A percentile compares a stretch with the other conserved stretches of the same genome.
phyloP scores from a whole-genome alignment of 768 basidiomycete species.

The Sarcodon aspratus region DNA sequence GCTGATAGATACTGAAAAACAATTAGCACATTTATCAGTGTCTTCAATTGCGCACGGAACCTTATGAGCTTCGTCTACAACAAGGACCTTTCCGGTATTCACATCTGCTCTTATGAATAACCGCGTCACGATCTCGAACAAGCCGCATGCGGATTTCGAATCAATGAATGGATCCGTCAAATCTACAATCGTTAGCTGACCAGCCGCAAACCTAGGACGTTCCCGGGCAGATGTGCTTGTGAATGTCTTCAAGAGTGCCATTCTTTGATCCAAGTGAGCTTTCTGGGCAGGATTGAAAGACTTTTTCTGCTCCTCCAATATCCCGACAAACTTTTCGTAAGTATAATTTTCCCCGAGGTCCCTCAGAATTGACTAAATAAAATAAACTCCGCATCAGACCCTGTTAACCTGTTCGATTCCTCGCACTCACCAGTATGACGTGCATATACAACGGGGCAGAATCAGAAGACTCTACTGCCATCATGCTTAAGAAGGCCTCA shows the following conservation, averaged over 20 bases:
- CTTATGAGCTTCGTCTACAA: conserved; percentile 73
- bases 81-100: conserved; percentile 52
- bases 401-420: too few species aligned
- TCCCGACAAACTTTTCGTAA: conserved; percentile 6
- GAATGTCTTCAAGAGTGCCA: conserved; percentile 51
- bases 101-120: conserved; percentile 52
- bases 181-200: conserved; percentile 58
- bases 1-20: conserved; percentile 45
- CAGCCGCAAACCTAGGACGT: conserved; percentile 33
- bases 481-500: conserved; percentile 60
- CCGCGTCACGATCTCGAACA: conserved; percentile 61
- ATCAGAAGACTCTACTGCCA: conserved; percentile 55
- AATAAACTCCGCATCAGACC: neutral
- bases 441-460: conserved; percentile 62
- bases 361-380: conserved; percentile 10
- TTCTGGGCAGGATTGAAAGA: conserved; percentile 48
- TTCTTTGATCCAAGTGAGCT: conserved; percentile 47
- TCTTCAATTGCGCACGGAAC: conserved; percentile 18
- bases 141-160: conserved; percentile 47
- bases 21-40: neutral
- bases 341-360: conserved; percentile 11
- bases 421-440: conserved; percentile 39
- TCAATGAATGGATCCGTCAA: conserved; percentile 69
- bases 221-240: conserved; percentile 11
- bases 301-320: conserved; percentile 25